A percentile compares a stretch with the other conserved stretches of the same genome.
Evolutionary conservation across 2,329 filamentous ascomycete species (phyloP).

Genomic region (Penicillium rolfsii): DNA sequence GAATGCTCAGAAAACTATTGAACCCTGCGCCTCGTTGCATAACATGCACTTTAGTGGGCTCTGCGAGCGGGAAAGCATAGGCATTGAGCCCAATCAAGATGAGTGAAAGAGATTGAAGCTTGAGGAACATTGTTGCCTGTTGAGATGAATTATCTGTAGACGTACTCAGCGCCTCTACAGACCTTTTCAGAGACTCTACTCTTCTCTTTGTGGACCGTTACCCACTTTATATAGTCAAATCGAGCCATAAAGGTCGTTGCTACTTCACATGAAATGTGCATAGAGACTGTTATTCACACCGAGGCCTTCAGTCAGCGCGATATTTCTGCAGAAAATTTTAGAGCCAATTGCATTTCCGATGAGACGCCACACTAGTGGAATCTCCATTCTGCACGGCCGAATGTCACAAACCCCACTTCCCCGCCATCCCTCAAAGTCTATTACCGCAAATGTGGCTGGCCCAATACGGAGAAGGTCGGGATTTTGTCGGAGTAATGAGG

Average conservation of each 20-base stretch:
- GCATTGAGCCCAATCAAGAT: background rate
- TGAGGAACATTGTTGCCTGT: background rate
- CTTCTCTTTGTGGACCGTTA: background rate
- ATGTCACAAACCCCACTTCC: conserved; percentile 12
- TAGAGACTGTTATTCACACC: background rate
- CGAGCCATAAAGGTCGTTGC: background rate
- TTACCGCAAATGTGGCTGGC: background rate
- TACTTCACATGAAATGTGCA: conserved; percentile 1
- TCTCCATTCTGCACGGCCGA: conserved; percentile 1
- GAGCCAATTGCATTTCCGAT: background rate
- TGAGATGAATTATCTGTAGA: background rate
- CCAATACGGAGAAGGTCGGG: background rate
- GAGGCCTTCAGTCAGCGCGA: background rate
- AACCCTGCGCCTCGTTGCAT: background rate
- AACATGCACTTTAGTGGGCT: background rate
- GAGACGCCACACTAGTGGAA: conserved; percentile 7
- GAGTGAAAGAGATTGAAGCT: background rate
- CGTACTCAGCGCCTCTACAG: background rate
- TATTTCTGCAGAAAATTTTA: background rate
- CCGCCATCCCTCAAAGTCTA: conserved; percentile 10
- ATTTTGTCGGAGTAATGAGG: background rate
- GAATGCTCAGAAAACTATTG: conserved; percentile 1
- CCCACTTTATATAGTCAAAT: background rate
- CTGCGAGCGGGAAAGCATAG: background rate
- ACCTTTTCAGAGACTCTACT: background rate